phyloP scores from a whole-genome alignment of 1,284 basidiomycete species.

The Tilletia indica region DNA sequence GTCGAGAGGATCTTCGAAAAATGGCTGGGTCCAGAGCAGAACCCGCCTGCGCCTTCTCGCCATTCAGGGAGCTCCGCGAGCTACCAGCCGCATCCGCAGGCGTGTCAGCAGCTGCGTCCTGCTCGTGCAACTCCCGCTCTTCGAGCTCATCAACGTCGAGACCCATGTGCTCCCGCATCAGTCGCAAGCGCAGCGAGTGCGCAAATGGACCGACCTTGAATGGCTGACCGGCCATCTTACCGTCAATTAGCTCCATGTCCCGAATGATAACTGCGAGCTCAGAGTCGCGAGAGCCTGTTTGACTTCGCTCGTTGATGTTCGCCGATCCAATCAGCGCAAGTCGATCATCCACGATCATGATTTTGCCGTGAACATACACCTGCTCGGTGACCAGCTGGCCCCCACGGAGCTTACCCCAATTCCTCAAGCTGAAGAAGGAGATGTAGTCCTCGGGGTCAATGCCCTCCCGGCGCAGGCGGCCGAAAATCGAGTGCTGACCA shows the following conservation, averaged over 20 bases:
- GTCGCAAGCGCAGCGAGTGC: constrained; percentile 83
- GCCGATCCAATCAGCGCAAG: constrained; percentile 98
- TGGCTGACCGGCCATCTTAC: constrained; percentile 88
- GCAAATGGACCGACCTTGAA: constrained; percentile 95
- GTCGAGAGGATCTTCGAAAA: constrained; percentile 45
- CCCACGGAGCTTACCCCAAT: constrained; percentile 86
- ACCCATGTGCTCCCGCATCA: constrained; percentile 96
- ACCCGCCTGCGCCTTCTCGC: background rate
- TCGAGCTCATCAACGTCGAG: constrained; percentile 88
- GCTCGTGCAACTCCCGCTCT: constrained; percentile 11
- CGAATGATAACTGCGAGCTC: constrained; percentile 88
- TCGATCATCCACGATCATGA: constrained; percentile 92
- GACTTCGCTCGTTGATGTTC: constrained; percentile 96
- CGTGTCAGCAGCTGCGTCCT: background rate
- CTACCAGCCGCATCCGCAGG: background rate
- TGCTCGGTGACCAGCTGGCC: constrained; percentile 86
- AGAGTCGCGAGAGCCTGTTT: constrained; percentile 92
- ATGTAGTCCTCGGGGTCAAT: constrained; percentile 88
- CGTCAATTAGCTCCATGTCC: constrained; percentile 90
- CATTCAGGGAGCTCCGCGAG: constrained; percentile 11
- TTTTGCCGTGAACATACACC: constrained; percentile 58
- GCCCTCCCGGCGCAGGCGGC: constrained; percentile 77
- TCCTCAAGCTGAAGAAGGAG: constrained; percentile 82
- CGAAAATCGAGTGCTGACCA: constrained; percentile 89
- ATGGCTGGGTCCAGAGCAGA: constrained; percentile 30